phyloP scores from a whole-genome alignment of 805 yeast species.

The Isabelozyma heimii region DNA sequence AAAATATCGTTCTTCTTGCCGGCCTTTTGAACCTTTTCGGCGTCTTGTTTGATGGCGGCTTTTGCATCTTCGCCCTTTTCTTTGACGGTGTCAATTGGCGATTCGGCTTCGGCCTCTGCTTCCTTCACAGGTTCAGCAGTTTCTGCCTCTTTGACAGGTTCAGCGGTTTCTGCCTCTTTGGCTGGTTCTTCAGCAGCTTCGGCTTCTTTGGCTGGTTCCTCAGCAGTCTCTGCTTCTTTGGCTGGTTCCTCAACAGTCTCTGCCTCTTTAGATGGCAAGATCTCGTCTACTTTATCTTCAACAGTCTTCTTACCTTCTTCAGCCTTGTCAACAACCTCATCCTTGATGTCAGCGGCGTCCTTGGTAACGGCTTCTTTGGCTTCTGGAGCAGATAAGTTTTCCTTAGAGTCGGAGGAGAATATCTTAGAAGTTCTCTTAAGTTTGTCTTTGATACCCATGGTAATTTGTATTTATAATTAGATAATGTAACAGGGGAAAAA shows the following conservation, averaged over 20 bases:
- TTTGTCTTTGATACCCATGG: slow-evolving; percentile 37
- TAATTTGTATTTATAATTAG: background rate
- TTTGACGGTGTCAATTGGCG: slow-evolving; percentile 4
- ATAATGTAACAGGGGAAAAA: background rate
- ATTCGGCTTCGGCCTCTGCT: slow-evolving; percentile 12
- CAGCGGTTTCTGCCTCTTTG: slow-evolving; percentile 2
- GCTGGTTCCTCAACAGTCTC: slow-evolving; percentile 6
- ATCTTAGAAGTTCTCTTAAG: slow-evolving; percentile 38
- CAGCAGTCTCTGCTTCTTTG: slow-evolving; percentile 2
- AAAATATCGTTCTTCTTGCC: slow-evolving; percentile 37
- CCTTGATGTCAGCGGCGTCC: slow-evolving; percentile 2
- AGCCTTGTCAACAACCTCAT: slow-evolving; percentile 3
- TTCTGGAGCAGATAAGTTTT: slow-evolving; percentile 9
- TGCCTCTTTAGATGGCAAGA: slow-evolving; percentile 2
- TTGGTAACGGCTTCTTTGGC: background rate
- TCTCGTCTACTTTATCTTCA: slow-evolving; percentile 2
- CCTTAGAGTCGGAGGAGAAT: slow-evolving; percentile 26
- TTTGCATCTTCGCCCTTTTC: slow-evolving; percentile 16
- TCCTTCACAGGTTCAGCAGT: slow-evolving; percentile 2
- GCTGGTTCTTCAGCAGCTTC: slow-evolving; percentile 6
- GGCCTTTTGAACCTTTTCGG: slow-evolving; percentile 28
- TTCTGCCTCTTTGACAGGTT: slow-evolving; percentile 2
- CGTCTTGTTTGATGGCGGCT: slow-evolving; percentile 24
- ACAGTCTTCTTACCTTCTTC: slow-evolving; percentile 1
- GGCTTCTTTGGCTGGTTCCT: slow-evolving; percentile 4